Conservation (phyloP, 192 early-diverging fungal genomes). For the Entophlyctis helioformis region DNA sequence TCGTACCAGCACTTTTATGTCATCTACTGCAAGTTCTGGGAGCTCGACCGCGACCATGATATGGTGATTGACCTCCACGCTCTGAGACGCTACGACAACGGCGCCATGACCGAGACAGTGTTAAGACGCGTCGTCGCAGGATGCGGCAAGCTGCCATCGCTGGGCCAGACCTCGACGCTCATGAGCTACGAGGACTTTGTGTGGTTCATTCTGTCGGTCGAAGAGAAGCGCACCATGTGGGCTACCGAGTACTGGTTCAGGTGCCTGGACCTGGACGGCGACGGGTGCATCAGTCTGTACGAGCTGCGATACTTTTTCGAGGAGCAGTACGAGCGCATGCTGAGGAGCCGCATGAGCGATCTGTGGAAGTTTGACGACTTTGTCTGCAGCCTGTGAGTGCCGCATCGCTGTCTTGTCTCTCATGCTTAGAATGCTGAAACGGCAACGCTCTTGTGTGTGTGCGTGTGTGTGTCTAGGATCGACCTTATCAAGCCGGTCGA, state of each 20-base stretch:
- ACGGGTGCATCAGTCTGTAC: conserved; percentile 73
- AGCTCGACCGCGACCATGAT: conserved; percentile 82
- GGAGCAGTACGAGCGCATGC: conserved; percentile 65
- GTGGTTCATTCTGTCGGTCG: conserved; percentile 73
- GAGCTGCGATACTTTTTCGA: conserved; percentile 79
- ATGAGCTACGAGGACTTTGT: conserved; percentile 79
- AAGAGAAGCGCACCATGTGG: conserved; percentile 58
- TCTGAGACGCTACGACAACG: conserved; percentile 60
- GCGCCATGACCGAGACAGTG: conserved; percentile 53
- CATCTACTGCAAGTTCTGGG: conserved; percentile 95
- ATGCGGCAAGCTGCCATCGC: conserved; percentile 6
- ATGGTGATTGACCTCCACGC: conserved; percentile 58
- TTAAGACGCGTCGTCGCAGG: conserved; percentile 58
- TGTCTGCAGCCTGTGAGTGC: conserved; percentile 32
- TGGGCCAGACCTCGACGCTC: conserved; percentile 1
- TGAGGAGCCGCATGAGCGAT: conserved; percentile 26
- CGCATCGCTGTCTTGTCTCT: not conserved
- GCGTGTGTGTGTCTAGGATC: conserved; percentile 18
- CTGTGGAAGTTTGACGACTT: conserved; percentile 46
- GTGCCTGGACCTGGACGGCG: conserved; percentile 82
- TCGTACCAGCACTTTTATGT: conserved; percentile 98
- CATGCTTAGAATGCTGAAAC: not conserved
- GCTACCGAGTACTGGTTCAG: conserved; percentile 82
- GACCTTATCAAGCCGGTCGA: conserved; percentile 37
- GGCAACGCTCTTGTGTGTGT: not conserved